Base-by-base conservation (phyloP, 1,284 basidiomycete genomes). In the Apiotrichum mycotoxinovorans region DNA sequence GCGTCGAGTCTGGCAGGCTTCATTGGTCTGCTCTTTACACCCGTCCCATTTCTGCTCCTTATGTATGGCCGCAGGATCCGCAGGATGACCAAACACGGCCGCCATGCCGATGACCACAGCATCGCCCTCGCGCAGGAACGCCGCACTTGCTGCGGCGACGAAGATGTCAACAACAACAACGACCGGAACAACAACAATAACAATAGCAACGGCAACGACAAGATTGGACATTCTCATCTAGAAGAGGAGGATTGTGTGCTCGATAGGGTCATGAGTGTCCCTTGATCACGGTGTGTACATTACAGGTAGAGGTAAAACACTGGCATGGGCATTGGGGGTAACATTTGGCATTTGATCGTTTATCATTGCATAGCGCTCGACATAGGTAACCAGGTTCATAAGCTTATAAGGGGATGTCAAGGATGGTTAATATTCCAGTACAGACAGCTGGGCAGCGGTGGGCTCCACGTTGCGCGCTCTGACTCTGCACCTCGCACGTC, bases 1-100 rank as follows among this genome's bases (percentile, higher is more conserved):
- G 84, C 82, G 1, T 56, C 55, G 1, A 58, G 60, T 5, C 51
- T 66, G 20, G 66, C 70, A 15, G 73, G 66, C 1, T 68, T 66
- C 37, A 55, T 74, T 15, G 54, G 63, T 1, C 40, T 72, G 18
- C 48, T 44, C 2, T 64, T 64, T 35, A 38, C 54, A 2, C 62
- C 62, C 26, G 62, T 60, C 15, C 43, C 47, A 25, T 57, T 64
- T 33, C 40, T 69, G 30, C 63, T 69, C 44, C 60, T 61, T 34
- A 46, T 53, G 18, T 67, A 66, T 40, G 67, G 67, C 2, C 50
- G 49, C n/a, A 44, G 55, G 1, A 61, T 69, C 41, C 50, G 67
- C 7, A 59, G 67, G 27, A 54, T 50, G 57, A 66, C 63, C 20
- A 61, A 63, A 37, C 62, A 60, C 47, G 66, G 65, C 22, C 54